Evolutionary conservation across 2,329 filamentous ascomycete genomes (phyloP).

Genomic region (Sphaerulina vaccinii): DNA sequence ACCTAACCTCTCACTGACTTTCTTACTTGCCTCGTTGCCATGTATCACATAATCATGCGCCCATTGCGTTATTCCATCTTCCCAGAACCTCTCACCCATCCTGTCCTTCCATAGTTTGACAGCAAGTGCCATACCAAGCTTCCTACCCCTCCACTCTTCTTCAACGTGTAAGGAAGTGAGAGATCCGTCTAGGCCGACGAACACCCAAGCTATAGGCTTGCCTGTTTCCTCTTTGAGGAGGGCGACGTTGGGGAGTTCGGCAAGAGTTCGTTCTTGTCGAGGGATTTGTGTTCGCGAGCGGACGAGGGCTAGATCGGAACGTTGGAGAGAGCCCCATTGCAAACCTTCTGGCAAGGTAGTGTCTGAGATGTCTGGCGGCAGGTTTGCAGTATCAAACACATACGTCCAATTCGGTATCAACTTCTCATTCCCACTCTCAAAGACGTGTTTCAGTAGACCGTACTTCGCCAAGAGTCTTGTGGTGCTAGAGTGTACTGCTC

Average conservation of each 20-base stretch:
- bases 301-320: slow-evolving; percentile 58
- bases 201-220: slow-evolving; percentile 67
- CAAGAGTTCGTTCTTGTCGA: slow-evolving; percentile 50
- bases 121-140: slow-evolving; percentile 62
- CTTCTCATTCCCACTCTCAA: slow-evolving; percentile 15
- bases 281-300: slow-evolving; percentile 57
- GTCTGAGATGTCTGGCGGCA: too few species aligned
- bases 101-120: slow-evolving; percentile 58
- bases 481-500: slow-evolving; percentile 34
- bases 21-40: slow-evolving; percentile 60
- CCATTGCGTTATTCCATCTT: slow-evolving; percentile 48
- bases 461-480: slow-evolving; percentile 23
- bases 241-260: slow-evolving; percentile 42
- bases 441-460: slow-evolving; percentile 24
- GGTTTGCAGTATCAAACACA: slow-evolving; percentile 24
- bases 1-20: slow-evolving; percentile 61
- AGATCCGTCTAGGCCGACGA: slow-evolving; percentile 62
- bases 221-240: slow-evolving; percentile 43
- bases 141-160: slow-evolving; percentile 57
- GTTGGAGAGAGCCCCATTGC: slow-evolving; percentile 54
- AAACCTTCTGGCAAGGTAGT: slow-evolving; percentile 50
- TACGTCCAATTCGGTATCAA: slow-evolving; percentile 30
- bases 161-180: slow-evolving; percentile 62
- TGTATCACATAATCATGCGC: slow-evolving; percentile 64
- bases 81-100: slow-evolving; percentile 41